Percentiles rank a stretch among this genome's conserved stretches.
Evolutionary conservation across 306 rosid genomes (phyloP).

Genomic region (Inga oerstediana): DNA sequence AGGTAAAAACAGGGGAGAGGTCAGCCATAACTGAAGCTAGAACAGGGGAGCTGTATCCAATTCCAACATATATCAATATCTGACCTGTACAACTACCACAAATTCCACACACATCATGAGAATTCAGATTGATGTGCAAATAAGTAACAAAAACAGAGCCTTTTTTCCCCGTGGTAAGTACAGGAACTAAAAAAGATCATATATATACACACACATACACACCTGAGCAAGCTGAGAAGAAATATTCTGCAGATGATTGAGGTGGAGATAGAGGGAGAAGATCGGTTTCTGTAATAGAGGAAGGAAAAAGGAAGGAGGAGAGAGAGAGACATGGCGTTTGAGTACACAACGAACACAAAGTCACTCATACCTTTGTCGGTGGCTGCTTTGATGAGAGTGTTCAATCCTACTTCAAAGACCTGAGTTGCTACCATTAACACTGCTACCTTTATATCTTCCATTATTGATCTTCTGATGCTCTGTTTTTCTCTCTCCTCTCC

Average conservation of each 20-base stretch:
- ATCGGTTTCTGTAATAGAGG: slow-evolving; percentile 37
- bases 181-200: too few species aligned
- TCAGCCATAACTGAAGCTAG: slow-evolving; percentile 45
- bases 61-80: slow-evolving; percentile 36
- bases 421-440: slow-evolving; percentile 38
- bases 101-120: background rate
- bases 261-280: slow-evolving; percentile 32
- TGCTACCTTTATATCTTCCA: background rate
- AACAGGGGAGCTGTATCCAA: slow-evolving; percentile 53
- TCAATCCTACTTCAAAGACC: slow-evolving; percentile 36
- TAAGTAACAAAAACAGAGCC: background rate
- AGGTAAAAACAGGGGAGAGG: slow-evolving; percentile 56
- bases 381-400: slow-evolving; percentile 45
- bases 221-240: slow-evolving; percentile 42
- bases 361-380: slow-evolving; percentile 42
- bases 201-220: background rate
- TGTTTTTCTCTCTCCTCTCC: too few species aligned
- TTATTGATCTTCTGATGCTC: too few species aligned
- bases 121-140: too few species aligned
- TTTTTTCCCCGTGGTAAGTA: background rate
- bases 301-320: slow-evolving; percentile 42
- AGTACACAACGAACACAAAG: slow-evolving; percentile 38
- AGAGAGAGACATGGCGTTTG: slow-evolving; percentile 43
- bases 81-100: slow-evolving; percentile 32
- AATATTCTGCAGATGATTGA: slow-evolving; percentile 34